phyloP scores from a whole-genome alignment of 768 basidiomycete genomes.

The Boletus tomentosulus region DNA sequence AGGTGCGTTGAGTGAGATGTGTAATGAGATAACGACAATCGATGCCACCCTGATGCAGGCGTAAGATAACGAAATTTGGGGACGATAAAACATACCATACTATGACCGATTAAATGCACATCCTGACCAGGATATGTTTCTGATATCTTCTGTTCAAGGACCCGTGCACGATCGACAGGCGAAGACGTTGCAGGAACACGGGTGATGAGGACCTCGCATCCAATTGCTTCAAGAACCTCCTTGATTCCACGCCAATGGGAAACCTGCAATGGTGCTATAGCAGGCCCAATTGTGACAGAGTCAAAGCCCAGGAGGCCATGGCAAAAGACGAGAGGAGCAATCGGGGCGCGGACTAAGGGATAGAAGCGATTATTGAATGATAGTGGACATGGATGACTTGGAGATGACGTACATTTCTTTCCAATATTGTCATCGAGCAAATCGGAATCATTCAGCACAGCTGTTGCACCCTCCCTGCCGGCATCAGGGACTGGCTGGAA shows the following conservation, averaged over 20 bases:
- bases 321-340: constrained; percentile 89
- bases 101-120: constrained; percentile 87
- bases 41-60: constrained; percentile 71
- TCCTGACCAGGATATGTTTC: constrained; percentile 75
- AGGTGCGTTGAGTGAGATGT: constrained; percentile 70
- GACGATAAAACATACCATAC: constrained; percentile 48
- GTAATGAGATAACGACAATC: constrained; percentile 90
- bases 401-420: constrained; percentile 56
- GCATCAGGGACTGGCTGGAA: constrained; percentile 38
- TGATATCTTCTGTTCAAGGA: constrained; percentile 79
- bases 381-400: neutral
- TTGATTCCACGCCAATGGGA: constrained; percentile 96
- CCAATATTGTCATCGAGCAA: constrained; percentile 33
- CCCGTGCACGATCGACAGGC: constrained; percentile 83
- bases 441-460: constrained; percentile 51
- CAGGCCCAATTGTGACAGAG: constrained; percentile 70
- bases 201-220: constrained; percentile 86
- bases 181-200: constrained; percentile 91
- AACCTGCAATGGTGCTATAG: constrained; percentile 79
- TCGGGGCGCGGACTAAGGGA: constrained; percentile 64
- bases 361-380: neutral
- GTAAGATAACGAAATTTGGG: neutral
- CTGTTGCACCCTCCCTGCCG: constrained; percentile 41
- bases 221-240: constrained; percentile 86
- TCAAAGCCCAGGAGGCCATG: constrained; percentile 93